These are phyloP conservation scores for Corniculantispora saksenae DNA, from an alignment of 2,329 filamentous ascomycete genomes.

Conservation along the genomic window DNA sequence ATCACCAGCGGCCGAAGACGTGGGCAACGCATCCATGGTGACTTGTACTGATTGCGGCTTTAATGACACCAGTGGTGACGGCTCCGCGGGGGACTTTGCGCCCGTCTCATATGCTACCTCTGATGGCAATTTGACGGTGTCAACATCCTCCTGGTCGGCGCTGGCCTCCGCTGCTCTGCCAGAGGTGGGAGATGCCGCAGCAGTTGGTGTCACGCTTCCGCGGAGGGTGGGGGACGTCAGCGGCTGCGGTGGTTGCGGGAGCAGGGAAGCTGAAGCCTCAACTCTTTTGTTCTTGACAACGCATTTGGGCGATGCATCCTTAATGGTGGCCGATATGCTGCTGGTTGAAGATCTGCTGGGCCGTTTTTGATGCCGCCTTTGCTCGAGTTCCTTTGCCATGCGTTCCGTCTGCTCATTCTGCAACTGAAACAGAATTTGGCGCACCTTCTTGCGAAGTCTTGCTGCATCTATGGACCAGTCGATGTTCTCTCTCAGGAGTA, in stretches of 20 bases:
- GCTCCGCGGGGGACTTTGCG: not conserved
- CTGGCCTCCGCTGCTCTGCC: not conserved
- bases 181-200: not conserved
- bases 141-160: not conserved
- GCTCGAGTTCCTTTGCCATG: slow-evolving; percentile 40
- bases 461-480: slow-evolving; percentile 57
- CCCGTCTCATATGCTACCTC: not conserved
- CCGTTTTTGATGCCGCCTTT: slow-evolving; percentile 24
- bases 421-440: slow-evolving; percentile 64
- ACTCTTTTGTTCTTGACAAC: not conserved
- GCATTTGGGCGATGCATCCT: not conserved
- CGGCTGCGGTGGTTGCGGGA: not conserved
- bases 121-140: not conserved
- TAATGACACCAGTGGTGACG: not conserved
- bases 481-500: slow-evolving; percentile 60
- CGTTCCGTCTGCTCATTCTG: slow-evolving; percentile 57
- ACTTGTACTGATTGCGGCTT: not conserved
- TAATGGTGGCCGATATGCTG: slow-evolving; percentile 11
- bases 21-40: not conserved
- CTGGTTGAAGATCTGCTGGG: not conserved
- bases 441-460: slow-evolving; percentile 64
- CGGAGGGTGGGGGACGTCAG: not conserved
- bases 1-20: slow-evolving; percentile 23
- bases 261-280: not conserved
- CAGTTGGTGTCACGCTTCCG: not conserved